Evolutionary conservation across 306 rosid genomes (phyloP).

Genomic region (Medicago lupulina): DNA sequence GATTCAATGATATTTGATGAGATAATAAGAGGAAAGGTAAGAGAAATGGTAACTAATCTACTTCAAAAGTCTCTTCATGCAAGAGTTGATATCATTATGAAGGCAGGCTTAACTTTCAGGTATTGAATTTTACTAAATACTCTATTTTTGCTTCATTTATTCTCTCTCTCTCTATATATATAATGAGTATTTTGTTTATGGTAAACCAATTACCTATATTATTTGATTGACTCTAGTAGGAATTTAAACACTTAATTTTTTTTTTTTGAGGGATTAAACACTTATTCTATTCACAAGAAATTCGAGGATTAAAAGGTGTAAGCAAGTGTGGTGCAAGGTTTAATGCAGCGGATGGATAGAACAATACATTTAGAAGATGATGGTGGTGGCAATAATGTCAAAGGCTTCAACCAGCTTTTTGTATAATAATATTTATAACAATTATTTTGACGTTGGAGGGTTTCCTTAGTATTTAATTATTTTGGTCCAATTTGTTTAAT

Average conservation of each 20-base stretch:
- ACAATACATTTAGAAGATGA: neutral
- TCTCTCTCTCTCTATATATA: too few relatives aligned
- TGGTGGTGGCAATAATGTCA: neutral
- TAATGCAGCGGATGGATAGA: too few relatives aligned
- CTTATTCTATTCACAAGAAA: neutral
- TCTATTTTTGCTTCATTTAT: too few relatives aligned
- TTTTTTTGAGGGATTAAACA: too few relatives aligned
- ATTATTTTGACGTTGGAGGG: too few relatives aligned
- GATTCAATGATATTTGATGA: neutral
- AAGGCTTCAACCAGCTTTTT: neutral
- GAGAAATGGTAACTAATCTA: neutral
- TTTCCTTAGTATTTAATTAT: too few relatives aligned
- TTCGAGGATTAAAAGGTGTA: neutral
- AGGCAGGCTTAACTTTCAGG: neutral
- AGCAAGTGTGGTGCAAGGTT: too few relatives aligned
- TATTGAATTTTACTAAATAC: neutral
- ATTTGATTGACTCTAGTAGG: neutral
- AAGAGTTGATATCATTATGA: neutral
- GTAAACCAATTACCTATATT: too few relatives aligned
- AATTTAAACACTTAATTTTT: too few relatives aligned
- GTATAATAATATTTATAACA: neutral
- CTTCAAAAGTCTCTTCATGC: neutral
- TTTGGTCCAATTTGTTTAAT: too few relatives aligned
- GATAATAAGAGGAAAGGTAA: neutral
- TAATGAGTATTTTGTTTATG: too few relatives aligned